Conservation (phyloP, 78 protist genomes). For the Diacronema lutheri region DNA sequence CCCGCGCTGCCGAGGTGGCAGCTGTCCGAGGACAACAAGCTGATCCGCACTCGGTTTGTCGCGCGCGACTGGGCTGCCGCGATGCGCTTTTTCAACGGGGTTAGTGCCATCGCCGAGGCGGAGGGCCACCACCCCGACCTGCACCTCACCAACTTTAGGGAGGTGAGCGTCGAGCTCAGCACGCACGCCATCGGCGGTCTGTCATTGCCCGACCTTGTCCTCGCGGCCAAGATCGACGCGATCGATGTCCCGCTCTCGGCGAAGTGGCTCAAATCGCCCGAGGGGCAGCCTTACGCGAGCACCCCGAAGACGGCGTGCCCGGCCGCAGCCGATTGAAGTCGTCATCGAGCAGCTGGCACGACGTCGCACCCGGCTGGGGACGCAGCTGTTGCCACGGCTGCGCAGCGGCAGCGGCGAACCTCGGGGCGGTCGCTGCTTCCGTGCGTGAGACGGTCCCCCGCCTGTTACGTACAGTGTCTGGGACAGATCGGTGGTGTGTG, state of each 20-base stretch:
- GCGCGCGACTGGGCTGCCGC: background rate
- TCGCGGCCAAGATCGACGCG: slow-evolving; percentile 16
- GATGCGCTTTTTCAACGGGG: background rate
- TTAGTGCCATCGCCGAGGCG: background rate
- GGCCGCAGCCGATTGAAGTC: too few relatives aligned
- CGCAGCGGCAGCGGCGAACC: too few relatives aligned
- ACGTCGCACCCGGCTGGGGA: too few relatives aligned
- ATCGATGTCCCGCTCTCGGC: background rate
- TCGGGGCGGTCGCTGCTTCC: too few relatives aligned
- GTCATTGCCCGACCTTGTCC: background rate
- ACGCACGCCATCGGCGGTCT: slow-evolving; percentile 22
- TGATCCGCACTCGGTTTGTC: background rate
- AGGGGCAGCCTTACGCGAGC: too few relatives aligned
- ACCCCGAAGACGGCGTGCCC: too few relatives aligned
- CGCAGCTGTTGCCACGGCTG: too few relatives aligned
- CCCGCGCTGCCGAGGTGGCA: background rate
- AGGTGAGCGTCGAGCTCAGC: background rate
- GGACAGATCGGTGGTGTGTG: too few relatives aligned
- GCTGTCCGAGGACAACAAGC: background rate
- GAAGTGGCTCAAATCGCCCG: background rate
- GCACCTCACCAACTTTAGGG: background rate
- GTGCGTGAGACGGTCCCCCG: too few relatives aligned
- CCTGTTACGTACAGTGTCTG: too few relatives aligned
- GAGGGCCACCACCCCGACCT: background rate
- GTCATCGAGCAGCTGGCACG: too few relatives aligned